Base-by-base conservation (phyloP, 1,284 basidiomycete genomes). In the Cutaneotrichosporon cutaneum region DNA sequence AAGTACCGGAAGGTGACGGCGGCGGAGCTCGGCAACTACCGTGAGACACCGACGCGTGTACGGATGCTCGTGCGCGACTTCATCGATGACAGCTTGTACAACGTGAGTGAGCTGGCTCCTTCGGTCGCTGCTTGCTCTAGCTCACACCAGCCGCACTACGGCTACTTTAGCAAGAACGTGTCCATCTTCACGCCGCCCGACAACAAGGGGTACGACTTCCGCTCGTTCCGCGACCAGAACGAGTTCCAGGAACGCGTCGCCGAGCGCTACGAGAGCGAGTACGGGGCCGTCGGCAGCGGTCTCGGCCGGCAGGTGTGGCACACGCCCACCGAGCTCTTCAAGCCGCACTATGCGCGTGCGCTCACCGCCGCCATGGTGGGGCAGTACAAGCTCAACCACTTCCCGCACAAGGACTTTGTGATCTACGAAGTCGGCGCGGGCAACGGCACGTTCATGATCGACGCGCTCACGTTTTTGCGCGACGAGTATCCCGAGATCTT, bases 361-460 rank as follows among this genome's bases (percentile, higher is more conserved):
- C 86, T 99, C 55, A 92, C 90, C 4, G 86, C 88, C 58, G 96
- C 92, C 72, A 84, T 98, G 24, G 86, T 93, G 24, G 88, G 89
- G 0, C 90, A 95, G 73, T 97, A 98, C 80, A 87, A 96, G 73
- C 84, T 92, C 67, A 92, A 94, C 76, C 90, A 94, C 74, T 97
- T 93, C 76, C 94, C 94, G 0, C 94, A 96, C n/a, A n/a, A n/a
- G 78, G 94, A 97, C 76, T 86, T 99, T 66, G 85, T 91, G 64
- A 88, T 99, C 59, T 99, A 96, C 82, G 96, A 99, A 78, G 89
- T 99, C 64, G 96, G 96, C 33, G 96, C 94, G 2, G 96, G 96
- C 30, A 98, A 98, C 70, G 96, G 96, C 0, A 94, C 94, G 0
- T 83, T 99, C 60, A 95, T 96, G 47, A 80, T 85, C 73, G 90